Evolutionary conservation across 2,329 filamentous ascomycete species (phyloP).

Genomic region (Monosporascus sp.): DNA sequence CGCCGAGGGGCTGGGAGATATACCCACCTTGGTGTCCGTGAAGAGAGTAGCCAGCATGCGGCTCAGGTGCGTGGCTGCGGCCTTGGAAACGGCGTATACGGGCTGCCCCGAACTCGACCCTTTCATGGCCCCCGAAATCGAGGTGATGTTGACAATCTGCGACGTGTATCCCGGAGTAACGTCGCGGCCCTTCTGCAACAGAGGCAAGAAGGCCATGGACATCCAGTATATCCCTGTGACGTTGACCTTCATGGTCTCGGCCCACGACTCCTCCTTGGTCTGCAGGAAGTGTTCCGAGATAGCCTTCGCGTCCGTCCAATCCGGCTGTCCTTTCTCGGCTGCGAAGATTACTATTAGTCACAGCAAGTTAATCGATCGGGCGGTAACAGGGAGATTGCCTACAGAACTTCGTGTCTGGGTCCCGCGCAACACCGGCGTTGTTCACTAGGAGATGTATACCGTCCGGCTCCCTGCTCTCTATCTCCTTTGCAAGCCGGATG

Average conservation of each 20-base stretch:
- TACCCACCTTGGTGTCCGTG: slow-evolving; percentile 40
- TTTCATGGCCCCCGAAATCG: slow-evolving; percentile 49
- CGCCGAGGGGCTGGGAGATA: too few relatives aligned
- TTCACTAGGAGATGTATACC: slow-evolving; percentile 50
- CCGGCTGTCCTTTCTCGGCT: slow-evolving; percentile 35
- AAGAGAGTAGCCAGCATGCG: slow-evolving; percentile 42
- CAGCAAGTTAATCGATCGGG: too few relatives aligned
- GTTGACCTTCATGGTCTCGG: slow-evolving; percentile 46
- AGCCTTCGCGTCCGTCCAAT: slow-evolving; percentile 40
- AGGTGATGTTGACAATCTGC: slow-evolving; percentile 39
- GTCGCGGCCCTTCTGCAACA: slow-evolving; percentile 41
- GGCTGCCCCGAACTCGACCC: slow-evolving; percentile 45
- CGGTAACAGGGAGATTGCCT: background rate
- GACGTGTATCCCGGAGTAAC: slow-evolving; percentile 30
- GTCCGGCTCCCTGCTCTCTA: slow-evolving; percentile 44
- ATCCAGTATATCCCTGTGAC: slow-evolving; percentile 45
- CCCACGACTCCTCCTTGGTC: slow-evolving; percentile 40
- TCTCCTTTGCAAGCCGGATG: slow-evolving; percentile 41
- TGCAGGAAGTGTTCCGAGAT: slow-evolving; percentile 47
- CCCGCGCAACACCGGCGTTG: slow-evolving; percentile 47
- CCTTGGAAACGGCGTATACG: slow-evolving; percentile 47
- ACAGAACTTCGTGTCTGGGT: slow-evolving; percentile 46
- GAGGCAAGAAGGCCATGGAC: slow-evolving; percentile 46
- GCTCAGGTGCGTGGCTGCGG: slow-evolving; percentile 37
- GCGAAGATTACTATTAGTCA: background rate